Conservation (phyloP, 23 red algal species). For the Gracilaria gracilis region DNA sequence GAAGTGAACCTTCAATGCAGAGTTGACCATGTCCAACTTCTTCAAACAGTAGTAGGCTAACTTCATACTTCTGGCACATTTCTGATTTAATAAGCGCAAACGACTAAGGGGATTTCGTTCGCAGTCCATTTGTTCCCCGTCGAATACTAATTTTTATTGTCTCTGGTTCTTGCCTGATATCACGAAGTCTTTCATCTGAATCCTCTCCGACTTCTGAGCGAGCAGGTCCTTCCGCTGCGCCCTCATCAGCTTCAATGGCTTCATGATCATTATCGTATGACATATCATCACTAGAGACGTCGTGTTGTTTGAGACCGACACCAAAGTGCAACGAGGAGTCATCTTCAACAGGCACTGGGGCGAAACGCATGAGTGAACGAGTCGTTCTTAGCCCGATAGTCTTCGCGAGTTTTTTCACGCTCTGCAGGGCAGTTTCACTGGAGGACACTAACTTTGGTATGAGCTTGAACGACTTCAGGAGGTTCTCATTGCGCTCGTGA, state of each 20-base stretch:
- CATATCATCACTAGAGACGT: conserved; percentile 1
- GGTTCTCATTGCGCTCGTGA: conserved; percentile 8
- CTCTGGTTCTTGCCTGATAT: conserved; percentile 18
- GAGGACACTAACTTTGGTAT: conserved; percentile 31
- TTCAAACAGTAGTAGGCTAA: not conserved
- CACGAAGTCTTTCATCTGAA: not conserved
- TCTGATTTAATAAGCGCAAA: not conserved
- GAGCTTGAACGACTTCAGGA: conserved; percentile 21
- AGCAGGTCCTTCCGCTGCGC: not conserved
- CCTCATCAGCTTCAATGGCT: conserved; percentile 8
- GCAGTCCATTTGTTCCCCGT: conserved; percentile 6
- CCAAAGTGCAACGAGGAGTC: conserved; percentile 40
- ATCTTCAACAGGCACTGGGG: conserved; percentile 27
- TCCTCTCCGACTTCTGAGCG: not conserved
- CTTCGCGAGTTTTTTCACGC: conserved; percentile 36
- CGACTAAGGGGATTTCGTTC: not conserved
- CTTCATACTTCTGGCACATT: not conserved
- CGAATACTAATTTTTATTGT: conserved; percentile 43
- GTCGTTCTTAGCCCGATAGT: conserved; percentile 35
- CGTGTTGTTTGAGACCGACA: conserved; percentile 11
- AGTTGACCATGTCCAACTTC: not conserved
- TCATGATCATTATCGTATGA: not conserved
- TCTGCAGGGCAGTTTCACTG: conserved; percentile 32
- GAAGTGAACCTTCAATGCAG: not conserved
- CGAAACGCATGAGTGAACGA: conserved; percentile 25